These are phyloP conservation scores for Fusarium sp. DNA, from an alignment of 2,329 filamentous ascomycete species.

Conservation along the genomic window DNA sequence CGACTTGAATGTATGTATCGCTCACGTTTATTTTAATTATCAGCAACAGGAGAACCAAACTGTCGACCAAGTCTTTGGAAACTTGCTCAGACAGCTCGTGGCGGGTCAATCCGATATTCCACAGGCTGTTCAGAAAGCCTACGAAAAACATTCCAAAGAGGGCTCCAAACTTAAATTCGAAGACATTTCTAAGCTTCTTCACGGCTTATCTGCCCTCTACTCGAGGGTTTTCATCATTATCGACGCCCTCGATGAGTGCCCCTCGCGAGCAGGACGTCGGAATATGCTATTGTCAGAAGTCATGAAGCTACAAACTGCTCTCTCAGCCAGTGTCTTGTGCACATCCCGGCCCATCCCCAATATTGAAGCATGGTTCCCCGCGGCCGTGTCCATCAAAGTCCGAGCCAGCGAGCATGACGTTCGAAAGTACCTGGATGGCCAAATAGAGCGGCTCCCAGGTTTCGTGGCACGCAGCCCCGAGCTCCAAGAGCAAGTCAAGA, in stretches of 20 bases:
- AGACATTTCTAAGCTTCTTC: no score
- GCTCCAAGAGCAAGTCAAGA: constrained; percentile 20
- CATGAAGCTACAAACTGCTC: not conserved
- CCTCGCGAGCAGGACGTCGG: not conserved
- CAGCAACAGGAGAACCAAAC: constrained; percentile 42
- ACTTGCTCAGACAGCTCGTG: constrained; percentile 50
- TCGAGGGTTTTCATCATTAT: constrained; percentile 26
- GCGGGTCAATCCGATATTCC: constrained; percentile 17
- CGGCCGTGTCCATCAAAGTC: constrained; percentile 9
- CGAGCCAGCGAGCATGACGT: constrained; percentile 32
- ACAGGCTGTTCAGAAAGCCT: no score
- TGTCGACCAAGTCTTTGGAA: constrained; percentile 40
- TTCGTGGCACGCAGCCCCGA: accelerated
- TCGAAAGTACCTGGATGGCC: constrained; percentile 2
- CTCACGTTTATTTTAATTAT: constrained; percentile 51
- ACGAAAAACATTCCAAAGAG: no score
- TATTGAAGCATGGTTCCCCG: constrained; percentile 9
- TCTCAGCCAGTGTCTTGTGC: constrained; percentile 27
- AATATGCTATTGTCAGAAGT: accelerated
- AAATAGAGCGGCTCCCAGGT: not conserved
- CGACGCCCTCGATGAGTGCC: constrained; percentile 46
- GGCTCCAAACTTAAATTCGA: no score
- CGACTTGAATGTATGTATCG: constrained; percentile 31
- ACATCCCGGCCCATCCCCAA: constrained; percentile 41
- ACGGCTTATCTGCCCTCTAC: no score